Conservation (phyloP, 1,139 yeast species). For the Yamadazyma dendronema region DNA sequence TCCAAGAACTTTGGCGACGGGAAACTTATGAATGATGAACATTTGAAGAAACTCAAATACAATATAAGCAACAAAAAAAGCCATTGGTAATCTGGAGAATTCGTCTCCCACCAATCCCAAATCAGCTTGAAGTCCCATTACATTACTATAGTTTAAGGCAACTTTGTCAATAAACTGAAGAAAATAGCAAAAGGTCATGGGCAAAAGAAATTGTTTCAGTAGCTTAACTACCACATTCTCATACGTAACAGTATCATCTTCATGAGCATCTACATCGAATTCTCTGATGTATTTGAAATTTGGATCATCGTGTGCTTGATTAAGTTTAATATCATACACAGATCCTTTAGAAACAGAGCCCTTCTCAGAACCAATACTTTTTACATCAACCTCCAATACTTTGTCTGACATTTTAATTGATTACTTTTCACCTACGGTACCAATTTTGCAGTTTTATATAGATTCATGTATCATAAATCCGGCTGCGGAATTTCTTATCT, state of each 20-base stretch:
- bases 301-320: conserved; percentile 11
- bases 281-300: conserved; percentile 15
- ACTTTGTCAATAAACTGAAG: conserved; percentile 46
- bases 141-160: conserved; percentile 44
- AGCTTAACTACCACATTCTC: conserved; percentile 13
- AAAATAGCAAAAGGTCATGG: conserved; percentile 27
- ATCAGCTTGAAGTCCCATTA: conserved; percentile 43
- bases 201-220: conserved; percentile 51
- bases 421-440: not conserved
- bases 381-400: conserved; percentile 8
- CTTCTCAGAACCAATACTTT: conserved; percentile 8
- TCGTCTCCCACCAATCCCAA: conserved; percentile 28
- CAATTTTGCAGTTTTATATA: too few relatives aligned
- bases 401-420: not conserved
- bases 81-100: conserved; percentile 40
- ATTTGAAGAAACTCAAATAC: conserved; percentile 45
- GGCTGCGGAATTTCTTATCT: not conserved
- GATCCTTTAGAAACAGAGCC: conserved; percentile 8
- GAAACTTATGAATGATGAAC: conserved; percentile 31
- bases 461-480: too few relatives aligned
- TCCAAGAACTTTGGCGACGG: conserved; percentile 38
- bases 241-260: conserved; percentile 14
- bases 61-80: conserved; percentile 44
- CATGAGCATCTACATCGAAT: conserved; percentile 16
- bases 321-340: conserved; percentile 3